These are phyloP conservation scores for Pestalotiopsis sp. DNA, from an alignment of 2,329 filamentous ascomycete genomes.

Conservation along the genomic window DNA sequence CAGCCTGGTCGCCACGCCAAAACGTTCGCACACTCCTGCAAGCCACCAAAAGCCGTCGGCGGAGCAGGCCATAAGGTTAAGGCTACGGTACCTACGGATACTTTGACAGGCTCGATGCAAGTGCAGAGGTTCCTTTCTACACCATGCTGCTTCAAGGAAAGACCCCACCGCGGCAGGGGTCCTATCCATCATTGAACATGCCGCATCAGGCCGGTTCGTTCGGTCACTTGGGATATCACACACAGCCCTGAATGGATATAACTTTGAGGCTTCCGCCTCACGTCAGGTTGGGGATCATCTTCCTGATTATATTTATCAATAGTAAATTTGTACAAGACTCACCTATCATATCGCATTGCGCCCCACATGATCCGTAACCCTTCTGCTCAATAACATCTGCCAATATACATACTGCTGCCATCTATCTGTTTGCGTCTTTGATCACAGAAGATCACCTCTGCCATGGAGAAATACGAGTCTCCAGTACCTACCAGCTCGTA, in stretches of 20 bases:
- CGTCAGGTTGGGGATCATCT: not conserved
- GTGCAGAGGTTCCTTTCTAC: not conserved
- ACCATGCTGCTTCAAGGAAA: slow-evolving; percentile 1
- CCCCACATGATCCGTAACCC: not conserved
- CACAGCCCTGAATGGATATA: slow-evolving; percentile 5
- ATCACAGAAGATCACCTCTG: not conserved
- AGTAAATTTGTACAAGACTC: not conserved
- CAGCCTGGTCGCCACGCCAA: not conserved
- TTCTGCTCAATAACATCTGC: not conserved
- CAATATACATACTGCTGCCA: not conserved
- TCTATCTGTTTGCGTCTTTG: no score
- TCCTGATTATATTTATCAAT: not conserved
- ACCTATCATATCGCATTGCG: not conserved
- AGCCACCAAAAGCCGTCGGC: not conserved
- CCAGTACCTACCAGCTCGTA: slow-evolving; percentile 35
- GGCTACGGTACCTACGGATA: slow-evolving; percentile 4
- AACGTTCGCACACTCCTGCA: not conserved
- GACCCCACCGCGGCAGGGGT: not conserved
- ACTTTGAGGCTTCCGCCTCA: not conserved
- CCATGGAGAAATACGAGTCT: slow-evolving; percentile 36
- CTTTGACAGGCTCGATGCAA: slow-evolving; percentile 4
- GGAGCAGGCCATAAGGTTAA: not conserved
- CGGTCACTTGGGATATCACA: not conserved
- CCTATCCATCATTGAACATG: not conserved
- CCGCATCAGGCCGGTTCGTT: not conserved